Percentiles rank a stretch among this genome's conserved stretches.
phyloP scores from a whole-genome alignment of 768 basidiomycete genomes.

The Russula olivacea region DNA sequence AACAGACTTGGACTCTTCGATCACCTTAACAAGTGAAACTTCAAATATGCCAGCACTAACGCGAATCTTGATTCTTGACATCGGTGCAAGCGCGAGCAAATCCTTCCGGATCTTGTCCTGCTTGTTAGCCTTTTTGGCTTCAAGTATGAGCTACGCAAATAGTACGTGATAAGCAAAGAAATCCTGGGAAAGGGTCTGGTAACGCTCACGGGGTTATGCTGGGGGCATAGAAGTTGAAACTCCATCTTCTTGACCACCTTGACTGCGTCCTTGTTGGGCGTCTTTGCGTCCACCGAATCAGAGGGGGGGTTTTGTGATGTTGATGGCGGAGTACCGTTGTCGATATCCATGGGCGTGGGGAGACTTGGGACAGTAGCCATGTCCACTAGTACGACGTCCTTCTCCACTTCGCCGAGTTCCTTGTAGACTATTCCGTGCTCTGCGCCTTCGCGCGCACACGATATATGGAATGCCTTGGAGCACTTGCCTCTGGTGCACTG shows the following conservation, averaged over 20 bases:
- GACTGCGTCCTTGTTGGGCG: slow-evolving; percentile 34
- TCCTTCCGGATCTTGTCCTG: slow-evolving; percentile 68
- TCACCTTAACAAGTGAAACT: slow-evolving; percentile 67
- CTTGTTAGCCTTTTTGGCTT: slow-evolving; percentile 68
- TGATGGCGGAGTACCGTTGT: slow-evolving; percentile 15
- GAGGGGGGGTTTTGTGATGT: slow-evolving; percentile 5
- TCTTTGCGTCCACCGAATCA: slow-evolving; percentile 21
- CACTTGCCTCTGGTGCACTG: slow-evolving; percentile 96
- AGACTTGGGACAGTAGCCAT: slow-evolving; percentile 10
- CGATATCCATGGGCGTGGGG: slow-evolving; percentile 33
- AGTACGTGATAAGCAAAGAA: not conserved
- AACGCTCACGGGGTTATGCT: slow-evolving; percentile 82
- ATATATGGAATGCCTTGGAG: slow-evolving; percentile 87
- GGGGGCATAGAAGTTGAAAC: slow-evolving; percentile 72
- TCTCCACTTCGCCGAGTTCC: slow-evolving; percentile 66
- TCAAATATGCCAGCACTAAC: slow-evolving; percentile 82
- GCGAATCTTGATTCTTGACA: slow-evolving; percentile 78
- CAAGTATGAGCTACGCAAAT: slow-evolving; percentile 55
- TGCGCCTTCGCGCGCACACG: slow-evolving; percentile 66
- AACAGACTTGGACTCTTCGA: slow-evolving; percentile 63
- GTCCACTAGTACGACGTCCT: slow-evolving; percentile 69
- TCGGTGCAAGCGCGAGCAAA: slow-evolving; percentile 60
- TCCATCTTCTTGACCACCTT: slow-evolving; percentile 70
- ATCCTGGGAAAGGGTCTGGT: not conserved
- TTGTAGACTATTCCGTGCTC: slow-evolving; percentile 51